phyloP scores from a whole-genome alignment of 2,329 filamentous ascomycete species.

The Pseudocercospora pini-densiflorae region DNA sequence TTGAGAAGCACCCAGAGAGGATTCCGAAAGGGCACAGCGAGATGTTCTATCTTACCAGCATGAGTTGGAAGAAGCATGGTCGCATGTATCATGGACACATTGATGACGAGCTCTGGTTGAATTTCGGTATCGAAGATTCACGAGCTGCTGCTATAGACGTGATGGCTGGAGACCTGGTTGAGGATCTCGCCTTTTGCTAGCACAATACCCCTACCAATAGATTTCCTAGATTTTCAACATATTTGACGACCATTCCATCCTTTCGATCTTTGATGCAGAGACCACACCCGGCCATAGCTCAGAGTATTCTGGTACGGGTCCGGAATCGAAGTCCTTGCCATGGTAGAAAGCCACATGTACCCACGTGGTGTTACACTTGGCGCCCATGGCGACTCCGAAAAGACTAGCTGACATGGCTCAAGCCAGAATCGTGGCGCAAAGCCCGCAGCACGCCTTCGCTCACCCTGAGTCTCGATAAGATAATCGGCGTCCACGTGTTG shows the following conservation, averaged over 20 bases:
- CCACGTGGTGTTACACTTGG: slow-evolving; percentile 19
- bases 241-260: not conserved
- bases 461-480: no score
- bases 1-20: slow-evolving; percentile 27
- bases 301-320: not conserved
- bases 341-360: not conserved
- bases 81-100: slow-evolving; percentile 60
- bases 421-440: not conserved
- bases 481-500: not conserved
- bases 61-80: slow-evolving; percentile 58
- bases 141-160: slow-evolving; percentile 58
- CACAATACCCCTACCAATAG: not conserved
- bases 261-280: not conserved
- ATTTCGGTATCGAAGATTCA: slow-evolving; percentile 62
- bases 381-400: slow-evolving; percentile 35
- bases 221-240: not conserved
- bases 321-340: not conserved
- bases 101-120: slow-evolving; percentile 61
- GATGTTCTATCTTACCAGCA: slow-evolving; percentile 63
- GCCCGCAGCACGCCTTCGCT: not conserved
- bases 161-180: slow-evolving; percentile 54
- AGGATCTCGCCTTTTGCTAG: slow-evolving; percentile 41
- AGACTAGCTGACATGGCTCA: not conserved
- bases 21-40: slow-evolving; percentile 46
- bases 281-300: no score